A percentile compares a stretch with the other conserved stretches of the same genome.
These are phyloP conservation scores for Cyberlindnera amylophila DNA, from an alignment of 805 yeast genomes.

Conservation along the genomic window DNA sequence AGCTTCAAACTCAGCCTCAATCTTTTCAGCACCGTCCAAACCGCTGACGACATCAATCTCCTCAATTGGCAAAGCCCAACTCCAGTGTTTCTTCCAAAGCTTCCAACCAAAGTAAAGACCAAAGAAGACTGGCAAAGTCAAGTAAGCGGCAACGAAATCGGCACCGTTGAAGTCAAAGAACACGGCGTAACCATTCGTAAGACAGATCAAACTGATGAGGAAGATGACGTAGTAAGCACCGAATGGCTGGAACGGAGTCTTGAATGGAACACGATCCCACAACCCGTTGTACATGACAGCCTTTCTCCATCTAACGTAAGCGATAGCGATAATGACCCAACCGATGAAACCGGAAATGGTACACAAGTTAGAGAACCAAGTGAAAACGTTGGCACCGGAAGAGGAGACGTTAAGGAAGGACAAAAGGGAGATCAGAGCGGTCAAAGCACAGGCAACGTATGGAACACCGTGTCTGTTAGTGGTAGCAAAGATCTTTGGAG, in stretches of 20 bases:
- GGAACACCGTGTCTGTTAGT: conserved; percentile 64
- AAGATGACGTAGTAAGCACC: conserved; percentile 52
- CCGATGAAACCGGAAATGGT: conserved; percentile 74
- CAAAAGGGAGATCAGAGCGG: conserved; percentile 46
- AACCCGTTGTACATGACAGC: conserved; percentile 53
- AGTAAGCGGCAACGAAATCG: conserved; percentile 69
- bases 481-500: conserved; percentile 64
- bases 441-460: conserved; percentile 41
- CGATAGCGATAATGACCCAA: conserved; percentile 67
- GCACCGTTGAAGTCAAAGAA: conserved; percentile 41
- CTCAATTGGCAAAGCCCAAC: conserved; percentile 47
- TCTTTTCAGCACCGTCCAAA: conserved; percentile 53
- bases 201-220: conserved; percentile 46
- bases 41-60: conserved; percentile 62
- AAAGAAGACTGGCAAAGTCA: conserved; percentile 56
- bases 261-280: conserved; percentile 54
- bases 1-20: conserved; percentile 17
- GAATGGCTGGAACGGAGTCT: conserved; percentile 51
- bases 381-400: conserved; percentile 55
- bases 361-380: conserved; percentile 71
- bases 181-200: conserved; percentile 73
- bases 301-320: conserved; percentile 66
- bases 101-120: conserved; percentile 58
- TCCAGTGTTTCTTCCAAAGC: conserved; percentile 40
- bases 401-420: conserved; percentile 68